Base-by-base conservation (phyloP, 805 yeast species). In the Priceomyces fermenticarens region DNA sequence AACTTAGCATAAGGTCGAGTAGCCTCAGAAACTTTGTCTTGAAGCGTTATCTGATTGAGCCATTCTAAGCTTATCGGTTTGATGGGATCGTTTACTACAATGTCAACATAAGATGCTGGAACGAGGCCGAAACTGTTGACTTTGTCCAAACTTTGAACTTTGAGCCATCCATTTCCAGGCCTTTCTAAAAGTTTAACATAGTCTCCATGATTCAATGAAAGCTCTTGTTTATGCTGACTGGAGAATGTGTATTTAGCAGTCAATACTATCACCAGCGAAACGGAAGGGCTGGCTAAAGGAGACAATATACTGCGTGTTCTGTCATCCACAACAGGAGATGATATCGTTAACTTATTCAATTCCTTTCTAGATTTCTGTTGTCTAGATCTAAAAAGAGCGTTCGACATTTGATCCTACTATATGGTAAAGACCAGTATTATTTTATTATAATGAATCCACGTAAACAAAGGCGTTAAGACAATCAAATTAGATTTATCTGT, bases 141-240 rank as follows among this genome's bases (percentile, higher is more conserved):
- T 10, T 53, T 45, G 32, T 56, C 60, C 17, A 67, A 43, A 13
- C 47, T 42, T 41, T 59, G 60, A 3, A 68, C 73, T 30, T 51
- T 42, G 17, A 69, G 40, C 73, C 73, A 67, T 16, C 73, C 74
- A 44, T 65, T 64, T 2, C 71, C 73, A 2, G 62, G 63, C 23
- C 67, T 51, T 15, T 62, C 60, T 3, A 67, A 27, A 10, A 67
- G 46, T 41, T 59, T 60, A 28, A 67, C 49, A 44, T 58, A 60
- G 10, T 64, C 68, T 4, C 55, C 52, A 11, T 56, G 43, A 7
- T 42, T 43, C 3, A 65, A 54, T 8, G 55, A 44, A 20, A 69
- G 43, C 39, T 69, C 72, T 17, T 54, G 52, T 0, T 26, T 34
- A 7, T 45, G 46, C 45, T 57, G 62, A 4, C 65, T 65, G 2